Conservation (phyloP, 352 stramenopile genomes). For the Pilasporangium apinafurcum region DNA sequence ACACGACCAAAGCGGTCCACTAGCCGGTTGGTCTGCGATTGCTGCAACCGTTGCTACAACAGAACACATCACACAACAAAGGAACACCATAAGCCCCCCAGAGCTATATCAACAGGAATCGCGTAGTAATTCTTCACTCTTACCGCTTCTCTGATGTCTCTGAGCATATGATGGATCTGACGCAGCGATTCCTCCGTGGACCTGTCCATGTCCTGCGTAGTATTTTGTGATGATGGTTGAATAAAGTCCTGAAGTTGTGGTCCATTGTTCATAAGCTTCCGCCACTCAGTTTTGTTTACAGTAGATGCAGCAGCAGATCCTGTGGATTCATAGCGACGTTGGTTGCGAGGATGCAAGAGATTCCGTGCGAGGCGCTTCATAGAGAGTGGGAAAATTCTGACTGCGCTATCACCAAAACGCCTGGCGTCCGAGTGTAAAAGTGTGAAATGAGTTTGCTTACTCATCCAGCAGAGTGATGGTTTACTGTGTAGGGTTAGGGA, state of each 20-base stretch:
- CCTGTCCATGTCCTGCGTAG: neutral
- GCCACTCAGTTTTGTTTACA: constrained; percentile 15
- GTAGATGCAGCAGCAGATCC: too few relatives aligned
- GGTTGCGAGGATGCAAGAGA: too few relatives aligned
- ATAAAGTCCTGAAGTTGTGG: constrained; percentile 32
- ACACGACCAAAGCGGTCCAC: constrained; percentile 85
- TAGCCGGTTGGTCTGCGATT: constrained; percentile 14
- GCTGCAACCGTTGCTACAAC: neutral
- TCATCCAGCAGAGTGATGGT: too few relatives aligned
- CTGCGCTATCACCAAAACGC: too few relatives aligned
- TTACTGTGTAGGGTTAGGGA: too few relatives aligned
- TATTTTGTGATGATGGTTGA: constrained; percentile 1
- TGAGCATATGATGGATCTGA: constrained; percentile 18
- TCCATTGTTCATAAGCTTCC: constrained; percentile 18
- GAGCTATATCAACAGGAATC: neutral
- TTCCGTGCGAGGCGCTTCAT: too few relatives aligned
- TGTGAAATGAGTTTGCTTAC: too few relatives aligned
- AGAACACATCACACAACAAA: neutral
- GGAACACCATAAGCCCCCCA: neutral
- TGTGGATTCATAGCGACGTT: too few relatives aligned
- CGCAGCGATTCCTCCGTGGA: constrained; percentile 17
- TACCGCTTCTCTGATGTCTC: constrained; percentile 10
- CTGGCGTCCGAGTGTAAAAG: too few relatives aligned
- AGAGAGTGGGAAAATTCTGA: too few relatives aligned
- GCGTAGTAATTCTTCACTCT: too few relatives aligned